Base-by-base conservation (phyloP, 1,284 basidiomycete species). In the Naganishia sp. region DNA sequence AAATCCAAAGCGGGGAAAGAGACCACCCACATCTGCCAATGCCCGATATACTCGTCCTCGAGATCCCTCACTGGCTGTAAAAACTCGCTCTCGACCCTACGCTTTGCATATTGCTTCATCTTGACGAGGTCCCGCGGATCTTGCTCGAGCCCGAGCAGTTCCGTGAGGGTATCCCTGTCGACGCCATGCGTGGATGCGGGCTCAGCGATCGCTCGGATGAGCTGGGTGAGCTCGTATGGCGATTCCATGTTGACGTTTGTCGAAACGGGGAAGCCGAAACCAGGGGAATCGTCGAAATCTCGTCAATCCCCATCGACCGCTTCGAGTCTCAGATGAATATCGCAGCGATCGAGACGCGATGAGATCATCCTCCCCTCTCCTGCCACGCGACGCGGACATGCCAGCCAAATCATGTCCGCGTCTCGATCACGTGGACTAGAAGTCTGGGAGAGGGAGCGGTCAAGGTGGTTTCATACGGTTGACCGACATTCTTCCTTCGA, bases 1-100 rank as follows among this genome's bases (percentile, higher is more conserved):
- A 33, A 13, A 33, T 36, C 23, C 46, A 54, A 67, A 3, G 9
- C 39, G 18, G 15, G n/a, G n/a, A 18, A 6, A 9, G 36, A 16
- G 31, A 42, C 16, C 36, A 39, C 75, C 66, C 44, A 77, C 69
- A 74, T 73, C 67, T 79, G 77, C 78, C 78, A 80, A 33, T 72
- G 66, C 66, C 73, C 73, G 1, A 78, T 69, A 11, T 75, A 71
- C 0, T 67, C 57, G 2, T 72, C 73, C 21, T 71, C 68, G 7
- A 80, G 67, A 64, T 73, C 72, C 46, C 49, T 67, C 0, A 77
- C 75, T 16, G 78, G 78, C 13, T 74, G 71, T 13, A 80, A 55
- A 5, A 80, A 65, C 31, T 75, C 71, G 39, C 70, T 68, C 67
- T 78, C 76, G 18, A 68, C 45, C 39, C 28, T 53, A 23, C 56